phyloP scores from a whole-genome alignment of 2,329 filamentous ascomycete genomes.

The Penicillium psychrosexuale region DNA sequence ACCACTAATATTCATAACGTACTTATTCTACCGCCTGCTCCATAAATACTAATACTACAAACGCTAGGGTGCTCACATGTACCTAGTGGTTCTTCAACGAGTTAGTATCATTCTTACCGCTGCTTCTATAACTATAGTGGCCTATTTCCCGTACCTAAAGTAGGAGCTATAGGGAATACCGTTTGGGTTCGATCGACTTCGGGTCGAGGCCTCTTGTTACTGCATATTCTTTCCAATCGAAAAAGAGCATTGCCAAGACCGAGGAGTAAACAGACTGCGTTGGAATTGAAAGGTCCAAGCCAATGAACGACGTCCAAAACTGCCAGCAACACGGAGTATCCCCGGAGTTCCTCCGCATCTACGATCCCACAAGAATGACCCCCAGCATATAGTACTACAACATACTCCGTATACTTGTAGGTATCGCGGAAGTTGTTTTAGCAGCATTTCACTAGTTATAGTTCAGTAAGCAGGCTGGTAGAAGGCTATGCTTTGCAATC shows the following conservation, averaged over 20 bases:
- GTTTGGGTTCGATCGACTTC: too few species aligned
- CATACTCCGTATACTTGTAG: neutral
- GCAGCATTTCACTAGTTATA: neutral
- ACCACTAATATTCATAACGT: too few species aligned
- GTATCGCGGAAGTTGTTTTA: neutral
- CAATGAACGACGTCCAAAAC: conserved; percentile 4
- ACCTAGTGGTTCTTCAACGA: too few species aligned
- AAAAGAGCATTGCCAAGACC: neutral
- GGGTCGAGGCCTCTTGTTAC: too few species aligned
- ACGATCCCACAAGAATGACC: neutral
- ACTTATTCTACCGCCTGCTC: too few species aligned
- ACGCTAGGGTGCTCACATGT: too few species aligned
- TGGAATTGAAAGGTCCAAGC: neutral
- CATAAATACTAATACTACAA: too few species aligned
- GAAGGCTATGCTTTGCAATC: neutral
- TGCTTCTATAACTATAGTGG: too few species aligned
- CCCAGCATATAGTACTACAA: neutral
- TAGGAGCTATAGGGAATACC: too few species aligned
- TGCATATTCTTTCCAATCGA: too few species aligned
- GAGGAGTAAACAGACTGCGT: neutral
- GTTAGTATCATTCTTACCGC: too few species aligned
- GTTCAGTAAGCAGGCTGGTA: neutral
- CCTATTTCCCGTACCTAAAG: too few species aligned
- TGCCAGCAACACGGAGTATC: conserved; percentile 1
- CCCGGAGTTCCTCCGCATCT: conserved; percentile 7